These are phyloP conservation scores for Kodamaea fungicola DNA, from an alignment of 1,139 yeast species.

Conservation along the genomic window DNA sequence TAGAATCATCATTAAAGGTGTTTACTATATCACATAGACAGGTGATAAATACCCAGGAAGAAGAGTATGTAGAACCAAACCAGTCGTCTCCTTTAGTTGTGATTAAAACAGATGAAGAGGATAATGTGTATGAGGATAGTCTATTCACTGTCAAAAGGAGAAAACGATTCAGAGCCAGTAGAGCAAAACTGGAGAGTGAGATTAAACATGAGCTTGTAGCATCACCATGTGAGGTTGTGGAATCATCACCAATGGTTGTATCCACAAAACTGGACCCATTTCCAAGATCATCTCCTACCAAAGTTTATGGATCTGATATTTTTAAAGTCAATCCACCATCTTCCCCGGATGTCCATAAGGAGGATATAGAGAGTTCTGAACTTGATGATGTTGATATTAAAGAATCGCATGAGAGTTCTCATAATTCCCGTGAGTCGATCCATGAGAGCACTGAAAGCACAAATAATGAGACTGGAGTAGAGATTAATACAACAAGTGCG, in stretches of 20 bases:
- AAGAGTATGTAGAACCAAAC: slow-evolving; percentile 4
- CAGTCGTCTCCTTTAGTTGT: slow-evolving; percentile 7
- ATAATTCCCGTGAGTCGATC: background rate
- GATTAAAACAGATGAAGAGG: slow-evolving; percentile 14
- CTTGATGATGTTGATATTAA: slow-evolving; percentile 1
- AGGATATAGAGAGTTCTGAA: background rate
- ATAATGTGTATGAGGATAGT: slow-evolving; percentile 13
- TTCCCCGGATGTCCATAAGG: slow-evolving; percentile 2
- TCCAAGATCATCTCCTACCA: slow-evolving; percentile 12
- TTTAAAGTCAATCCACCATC: slow-evolving; percentile 5
- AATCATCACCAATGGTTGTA: slow-evolving; percentile 13
- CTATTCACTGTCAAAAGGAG: slow-evolving; percentile 11
- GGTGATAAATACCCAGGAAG: slow-evolving; percentile 16
- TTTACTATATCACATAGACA: slow-evolving; percentile 12
- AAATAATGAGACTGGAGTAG: slow-evolving; percentile 6
- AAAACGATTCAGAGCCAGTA: slow-evolving; percentile 2
- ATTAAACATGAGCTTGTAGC: slow-evolving; percentile 4
- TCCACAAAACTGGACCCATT: slow-evolving; percentile 7
- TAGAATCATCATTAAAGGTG: background rate
- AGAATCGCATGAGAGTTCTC: too few species aligned
- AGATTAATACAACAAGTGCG: background rate
- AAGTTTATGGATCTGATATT: slow-evolving; percentile 7
- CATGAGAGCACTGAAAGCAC: slow-evolving; percentile 5
- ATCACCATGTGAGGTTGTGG: slow-evolving; percentile 12
- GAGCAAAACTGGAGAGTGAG: background rate